Percentiles rank a stretch among this genome's conserved stretches.
phyloP scores from a whole-genome alignment of 306 rosid genomes.

The Inga oerstediana region DNA sequence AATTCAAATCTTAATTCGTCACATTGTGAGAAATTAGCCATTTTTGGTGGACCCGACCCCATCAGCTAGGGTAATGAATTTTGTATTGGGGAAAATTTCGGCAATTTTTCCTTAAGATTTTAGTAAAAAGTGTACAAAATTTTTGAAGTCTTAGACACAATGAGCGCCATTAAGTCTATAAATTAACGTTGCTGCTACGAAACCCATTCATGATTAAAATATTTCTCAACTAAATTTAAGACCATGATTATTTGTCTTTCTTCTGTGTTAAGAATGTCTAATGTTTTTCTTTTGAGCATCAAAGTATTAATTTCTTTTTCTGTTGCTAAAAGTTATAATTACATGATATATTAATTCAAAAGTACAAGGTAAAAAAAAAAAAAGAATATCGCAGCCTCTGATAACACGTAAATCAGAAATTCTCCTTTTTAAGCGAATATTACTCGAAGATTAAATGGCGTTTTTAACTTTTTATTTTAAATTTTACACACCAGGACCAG shows the following conservation, averaged over 20 bases:
- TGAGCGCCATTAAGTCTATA: background rate
- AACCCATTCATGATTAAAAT: background rate
- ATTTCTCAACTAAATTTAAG: background rate
- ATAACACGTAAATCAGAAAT: background rate
- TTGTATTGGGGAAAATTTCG: too few relatives aligned
- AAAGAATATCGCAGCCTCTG: background rate
- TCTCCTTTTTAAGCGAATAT: background rate
- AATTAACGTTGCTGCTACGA: conserved; percentile 14
- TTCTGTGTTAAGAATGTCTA: background rate
- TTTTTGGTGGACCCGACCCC: rapidly evolving
- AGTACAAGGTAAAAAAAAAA: background rate
- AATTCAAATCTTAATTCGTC: too few relatives aligned
- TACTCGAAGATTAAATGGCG: background rate
- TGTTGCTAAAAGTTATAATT: background rate
- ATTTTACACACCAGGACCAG: background rate
- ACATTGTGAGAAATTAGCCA: rapidly evolving
- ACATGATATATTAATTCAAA: background rate
- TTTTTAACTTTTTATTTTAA: background rate
- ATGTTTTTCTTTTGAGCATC: background rate
- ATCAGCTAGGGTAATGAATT: too few relatives aligned
- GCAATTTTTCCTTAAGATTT: background rate
- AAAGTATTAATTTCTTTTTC: background rate
- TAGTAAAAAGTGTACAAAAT: background rate
- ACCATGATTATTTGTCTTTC: conserved; percentile 20
- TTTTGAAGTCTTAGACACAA: background rate